Conservation (phyloP, 352 stramenopile genomes). For the Plasmopara halstedii region DNA sequence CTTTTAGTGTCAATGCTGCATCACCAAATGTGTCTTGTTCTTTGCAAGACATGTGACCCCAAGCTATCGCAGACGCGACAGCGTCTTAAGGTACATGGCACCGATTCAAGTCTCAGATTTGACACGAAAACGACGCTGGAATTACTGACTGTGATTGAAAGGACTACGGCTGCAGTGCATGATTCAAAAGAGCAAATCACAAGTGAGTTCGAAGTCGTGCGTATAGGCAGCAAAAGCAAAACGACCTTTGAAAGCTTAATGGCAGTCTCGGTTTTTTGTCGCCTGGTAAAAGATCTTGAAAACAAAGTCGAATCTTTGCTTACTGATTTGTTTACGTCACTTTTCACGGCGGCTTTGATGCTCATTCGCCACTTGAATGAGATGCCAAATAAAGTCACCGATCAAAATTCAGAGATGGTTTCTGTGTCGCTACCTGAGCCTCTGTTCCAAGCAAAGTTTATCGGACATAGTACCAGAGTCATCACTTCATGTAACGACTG, state of each 20-base stretch:
- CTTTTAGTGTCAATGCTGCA: constrained; percentile 73
- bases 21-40: constrained; percentile 50
- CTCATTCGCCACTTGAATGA: constrained; percentile 43
- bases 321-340: constrained; percentile 26
- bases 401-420: constrained; percentile 15
- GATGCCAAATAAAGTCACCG: constrained; percentile 1
- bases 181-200: constrained; percentile 10
- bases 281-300: constrained; percentile 23
- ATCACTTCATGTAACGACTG: constrained; percentile 36
- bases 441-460: constrained; percentile 41
- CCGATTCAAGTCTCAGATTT: constrained; percentile 16
- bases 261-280: constrained; percentile 21
- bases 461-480: constrained; percentile 43
- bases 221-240: constrained; percentile 1
- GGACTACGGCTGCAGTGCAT: constrained; percentile 12
- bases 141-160: constrained; percentile 19
- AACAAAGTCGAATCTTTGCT: constrained; percentile 21
- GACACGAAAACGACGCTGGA: constrained; percentile 15
- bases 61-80: constrained; percentile 50
- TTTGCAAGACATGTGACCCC: constrained; percentile 51
- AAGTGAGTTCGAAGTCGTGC: constrained; percentile 10
- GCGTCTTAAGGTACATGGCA: constrained; percentile 18
- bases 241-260: constrained; percentile 4
- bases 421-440: constrained; percentile 6
- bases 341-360: constrained; percentile 45